Evolutionary conservation across 1,139 yeast genomes (phyloP), one percentile per base, ranked within the genome.

Genomic region (Petasospora rhodanensis): DNA sequence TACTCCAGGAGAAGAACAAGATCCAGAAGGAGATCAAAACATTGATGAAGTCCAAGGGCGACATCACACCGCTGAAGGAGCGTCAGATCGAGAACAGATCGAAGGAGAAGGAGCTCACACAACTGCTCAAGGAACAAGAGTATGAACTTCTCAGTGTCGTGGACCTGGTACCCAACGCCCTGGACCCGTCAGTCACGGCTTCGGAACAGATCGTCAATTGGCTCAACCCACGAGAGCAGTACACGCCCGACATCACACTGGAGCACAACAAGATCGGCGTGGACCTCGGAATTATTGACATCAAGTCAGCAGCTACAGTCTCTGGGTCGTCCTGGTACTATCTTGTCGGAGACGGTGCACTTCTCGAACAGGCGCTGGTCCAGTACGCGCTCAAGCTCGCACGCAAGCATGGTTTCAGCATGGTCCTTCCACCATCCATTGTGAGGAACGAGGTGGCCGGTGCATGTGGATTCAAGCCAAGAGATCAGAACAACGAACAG

Each of bases 391-490:
- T 91, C 34, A 63, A 71, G 13, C 62, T 67, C 37, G 95, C 96
- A 3, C 65, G 85, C 25, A 51, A 59, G 26, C 56, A 65, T 7
- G 96, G 95, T 0, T 93, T 83, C 60, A 58, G 60, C 22, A 70
- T 81, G 70, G 76, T 80, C 10, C 60, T 76, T 7, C 96, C 98
- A 1, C 98, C 98, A 2, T 75, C 94, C 1, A 73, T 91, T 16
- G 95, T 89, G 2, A 75, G 84, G 43, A 66, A 75, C 15, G 95
- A 84, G 43, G 66, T 86, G 9, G 77, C 89, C 0, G 64, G 69
- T 43, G 96, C 96, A 0, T 93, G 98, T 64, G 99, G 99, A 0
- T 93, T 89, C 61, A 79, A 81, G 53, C 99, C 99, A 8, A 75
- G 95, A 38, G 98, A 91, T 54, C 80, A 79, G 47, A 83, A 84